phyloP scores from a whole-genome alignment of 78 protist genomes.

The Monosiga brevicollis region DNA sequence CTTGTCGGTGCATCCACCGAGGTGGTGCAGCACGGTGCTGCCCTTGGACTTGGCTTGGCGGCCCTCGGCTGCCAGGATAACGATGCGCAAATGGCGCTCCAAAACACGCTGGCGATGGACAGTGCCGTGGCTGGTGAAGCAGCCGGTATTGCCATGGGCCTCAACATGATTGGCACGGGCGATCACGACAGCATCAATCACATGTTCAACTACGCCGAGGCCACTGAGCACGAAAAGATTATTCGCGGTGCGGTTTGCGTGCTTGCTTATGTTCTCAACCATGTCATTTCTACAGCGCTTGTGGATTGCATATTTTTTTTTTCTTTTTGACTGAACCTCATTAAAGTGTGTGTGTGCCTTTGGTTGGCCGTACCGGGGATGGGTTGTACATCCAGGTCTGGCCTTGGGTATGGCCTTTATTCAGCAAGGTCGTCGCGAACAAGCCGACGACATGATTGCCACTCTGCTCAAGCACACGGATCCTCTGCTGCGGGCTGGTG shows the following conservation, averaged over 20 bases:
- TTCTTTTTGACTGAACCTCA: slow-evolving; percentile 61
- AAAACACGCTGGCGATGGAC: slow-evolving; percentile 54
- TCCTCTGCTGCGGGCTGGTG: slow-evolving; percentile 81
- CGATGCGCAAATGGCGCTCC: slow-evolving; percentile 60
- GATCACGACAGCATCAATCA: slow-evolving; percentile 52
- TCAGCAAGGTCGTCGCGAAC: slow-evolving; percentile 79
- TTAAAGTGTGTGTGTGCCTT: too few relatives aligned
- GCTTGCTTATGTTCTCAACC: background rate
- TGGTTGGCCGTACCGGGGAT: too few relatives aligned
- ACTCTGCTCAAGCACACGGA: slow-evolving; percentile 58
- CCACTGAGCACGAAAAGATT: slow-evolving; percentile 96
- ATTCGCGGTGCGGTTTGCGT: slow-evolving; percentile 63
- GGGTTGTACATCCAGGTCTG: slow-evolving; percentile 71
- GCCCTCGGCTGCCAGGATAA: slow-evolving; percentile 71
- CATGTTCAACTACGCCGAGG: slow-evolving; percentile 85
- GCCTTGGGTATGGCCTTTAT: slow-evolving; percentile 79
- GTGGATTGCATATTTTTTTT: too few relatives aligned
- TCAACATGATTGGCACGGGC: slow-evolving; percentile 86
- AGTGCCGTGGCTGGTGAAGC: slow-evolving; percentile 95
- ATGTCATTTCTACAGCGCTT: background rate
- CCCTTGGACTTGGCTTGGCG: slow-evolving; percentile 92
- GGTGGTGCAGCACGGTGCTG: slow-evolving; percentile 90
- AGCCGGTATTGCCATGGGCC: slow-evolving; percentile 92
- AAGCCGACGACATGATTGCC: slow-evolving; percentile 72
- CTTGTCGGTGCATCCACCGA: slow-evolving; percentile 34